Evolutionary conservation across 345 rosid species (phyloP), one percentile per base, ranked within the genome.

Genomic region (Salix brachista): DNA sequence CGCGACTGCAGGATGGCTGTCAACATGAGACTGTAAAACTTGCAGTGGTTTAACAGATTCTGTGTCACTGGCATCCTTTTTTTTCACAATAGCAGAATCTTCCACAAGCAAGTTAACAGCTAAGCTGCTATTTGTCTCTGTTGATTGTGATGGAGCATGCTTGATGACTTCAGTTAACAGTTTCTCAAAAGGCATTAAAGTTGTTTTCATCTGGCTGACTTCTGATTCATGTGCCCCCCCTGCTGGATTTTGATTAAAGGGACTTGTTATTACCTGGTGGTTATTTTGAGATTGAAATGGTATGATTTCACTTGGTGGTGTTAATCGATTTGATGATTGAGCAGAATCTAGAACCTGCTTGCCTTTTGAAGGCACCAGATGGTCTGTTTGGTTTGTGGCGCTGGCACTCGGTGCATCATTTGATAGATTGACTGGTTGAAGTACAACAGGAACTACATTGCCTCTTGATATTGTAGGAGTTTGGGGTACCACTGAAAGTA

Each of bases 41-140:
- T 85, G 90, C 77, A 88, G 77, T 21, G 97, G 94, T 83, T 91
- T 96, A 32, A 89, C 81, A 36, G 88, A 86, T 82, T 86, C 85
- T 12, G 37, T 23, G 34, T 79, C 78, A 28, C 64, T 36, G 34
- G 13, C 75, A 19, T 78, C 90, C 3, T 86, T 87, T 21, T 82
- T 84, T 2, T 42, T 50, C 34, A 60, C 67, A 67, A 25, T 26
- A 46, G 42, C 52, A 44, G 67, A 74, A 81, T 61, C 81, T 64
- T 81, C 65, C 42, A 46, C 42, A 36, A 66, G 41, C 71, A 74
- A 77, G 37, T 42, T 74, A 42, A 28, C 74, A 34, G 79, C 76
- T n/a, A 76, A 78, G 74, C 73, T 56, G 70, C 73, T 78, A 65
- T 54, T 70, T 56, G 48, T 74, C 30, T 68, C 56, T 46, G 42